Conservation (phyloP, 768 basidiomycete species). For the Lepiota subincarnata region DNA sequence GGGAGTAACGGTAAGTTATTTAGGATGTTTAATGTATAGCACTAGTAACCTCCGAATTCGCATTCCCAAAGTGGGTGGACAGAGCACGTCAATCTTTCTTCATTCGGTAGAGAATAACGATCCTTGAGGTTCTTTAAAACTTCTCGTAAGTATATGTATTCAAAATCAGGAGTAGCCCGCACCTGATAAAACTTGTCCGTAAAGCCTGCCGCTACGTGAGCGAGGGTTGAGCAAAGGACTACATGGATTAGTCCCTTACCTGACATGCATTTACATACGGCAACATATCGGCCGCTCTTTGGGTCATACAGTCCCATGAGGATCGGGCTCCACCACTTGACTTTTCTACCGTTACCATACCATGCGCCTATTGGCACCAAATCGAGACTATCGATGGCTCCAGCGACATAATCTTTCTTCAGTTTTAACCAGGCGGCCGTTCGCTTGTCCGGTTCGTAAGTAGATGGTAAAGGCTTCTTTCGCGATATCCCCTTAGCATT, state of each 20-base stretch:
- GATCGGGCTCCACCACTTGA: constrained; percentile 90
- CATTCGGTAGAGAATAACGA: constrained; percentile 55
- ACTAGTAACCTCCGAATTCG: constrained; percentile 54
- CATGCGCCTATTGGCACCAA: constrained; percentile 76
- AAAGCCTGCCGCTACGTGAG: constrained; percentile 51
- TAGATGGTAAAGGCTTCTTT: constrained; percentile 72
- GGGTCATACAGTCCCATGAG: constrained; percentile 75
- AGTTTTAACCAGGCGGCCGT: constrained; percentile 87
- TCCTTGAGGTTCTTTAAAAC: constrained; percentile 51
- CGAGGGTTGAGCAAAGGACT: neutral
- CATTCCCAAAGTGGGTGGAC: constrained; percentile 51
- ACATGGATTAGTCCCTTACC: constrained; percentile 38
- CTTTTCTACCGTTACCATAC: constrained; percentile 88
- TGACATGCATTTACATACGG: constrained; percentile 89
- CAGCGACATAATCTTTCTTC: constrained; percentile 88
- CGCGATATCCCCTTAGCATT: constrained; percentile 28
- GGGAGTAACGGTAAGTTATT: constrained; percentile 1
- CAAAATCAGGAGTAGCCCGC: constrained; percentile 8
- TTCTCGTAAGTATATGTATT: neutral
- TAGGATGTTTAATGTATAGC: neutral
- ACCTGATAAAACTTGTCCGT: constrained; percentile 81
- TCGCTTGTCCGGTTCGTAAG: constrained; percentile 88
- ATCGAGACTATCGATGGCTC: constrained; percentile 73
- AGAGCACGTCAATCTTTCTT: constrained; percentile 39
- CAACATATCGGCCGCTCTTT: constrained; percentile 57